Conservation (phyloP, 345 rosid genomes). For the Hypericum androsaemum region DNA sequence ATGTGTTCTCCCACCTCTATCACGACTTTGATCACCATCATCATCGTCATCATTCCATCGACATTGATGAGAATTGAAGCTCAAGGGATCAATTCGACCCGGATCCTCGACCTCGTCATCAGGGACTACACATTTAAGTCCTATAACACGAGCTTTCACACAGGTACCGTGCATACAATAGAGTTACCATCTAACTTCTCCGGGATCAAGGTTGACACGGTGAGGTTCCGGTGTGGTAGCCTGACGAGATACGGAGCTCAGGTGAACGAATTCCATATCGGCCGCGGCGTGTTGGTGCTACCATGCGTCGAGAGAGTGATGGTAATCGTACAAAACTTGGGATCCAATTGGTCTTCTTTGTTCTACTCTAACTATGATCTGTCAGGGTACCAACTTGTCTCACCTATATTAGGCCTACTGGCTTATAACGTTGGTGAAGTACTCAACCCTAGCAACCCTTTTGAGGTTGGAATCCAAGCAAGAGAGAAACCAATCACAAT, state of each 20-base stretch:
- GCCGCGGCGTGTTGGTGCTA: constrained; percentile 45
- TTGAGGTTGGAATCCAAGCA: constrained; percentile 44
- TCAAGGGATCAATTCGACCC: neutral
- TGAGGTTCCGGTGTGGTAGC: constrained; percentile 81
- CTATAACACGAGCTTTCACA: constrained; percentile 35
- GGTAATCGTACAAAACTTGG: constrained; percentile 64
- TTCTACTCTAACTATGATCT: constrained; percentile 62
- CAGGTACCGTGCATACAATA: constrained; percentile 47
- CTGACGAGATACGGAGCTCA: constrained; percentile 73
- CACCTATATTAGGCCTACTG: constrained; percentile 71
- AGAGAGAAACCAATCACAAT: constrained; percentile 49
- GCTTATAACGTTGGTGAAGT: constrained; percentile 53
- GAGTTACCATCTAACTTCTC: constrained; percentile 66
- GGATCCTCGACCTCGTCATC: constrained; percentile 48
- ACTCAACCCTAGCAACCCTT: constrained; percentile 33
- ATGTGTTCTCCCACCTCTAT: constrained; percentile 30
- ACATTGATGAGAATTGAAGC: neutral
- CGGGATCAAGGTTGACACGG: constrained; percentile 51
- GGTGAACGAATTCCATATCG: constrained; percentile 58
- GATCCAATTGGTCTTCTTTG: constrained; percentile 58
- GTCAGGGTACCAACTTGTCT: constrained; percentile 65
- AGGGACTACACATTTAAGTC: constrained; percentile 64
- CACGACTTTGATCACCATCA: neutral
- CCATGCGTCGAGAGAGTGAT: constrained; percentile 82
- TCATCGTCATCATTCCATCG: neutral